Conservation (phyloP, 148 eudicot genomes). For the Vaccinium vitisidaea region DNA sequence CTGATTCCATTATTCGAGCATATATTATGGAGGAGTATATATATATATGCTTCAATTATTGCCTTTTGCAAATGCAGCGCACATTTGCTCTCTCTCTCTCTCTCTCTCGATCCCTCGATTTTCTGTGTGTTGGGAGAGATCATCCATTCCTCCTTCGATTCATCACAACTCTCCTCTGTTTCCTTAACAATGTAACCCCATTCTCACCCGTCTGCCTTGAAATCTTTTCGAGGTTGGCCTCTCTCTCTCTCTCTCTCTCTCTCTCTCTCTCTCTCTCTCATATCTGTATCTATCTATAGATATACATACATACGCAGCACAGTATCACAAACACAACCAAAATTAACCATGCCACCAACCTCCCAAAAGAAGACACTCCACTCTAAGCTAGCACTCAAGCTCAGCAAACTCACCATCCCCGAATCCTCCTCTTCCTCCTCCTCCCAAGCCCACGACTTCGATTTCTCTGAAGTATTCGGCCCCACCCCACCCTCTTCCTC, state of each 20-base stretch:
- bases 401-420: slow-evolving; percentile 67
- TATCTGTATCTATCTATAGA: background rate
- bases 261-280: background rate
- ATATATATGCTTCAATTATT: background rate
- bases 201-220: slow-evolving; percentile 21
- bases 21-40: background rate
- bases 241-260: background rate
- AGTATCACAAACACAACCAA: too few species aligned
- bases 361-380: slow-evolving; percentile 47
- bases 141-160: background rate
- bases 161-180: background rate
- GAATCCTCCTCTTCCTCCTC: slow-evolving; percentile 45
- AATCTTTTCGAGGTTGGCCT: slow-evolving; percentile 23
- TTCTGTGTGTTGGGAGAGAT: background rate
- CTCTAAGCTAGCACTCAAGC: slow-evolving; percentile 53
- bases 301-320: background rate
- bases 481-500: slow-evolving; percentile 32
- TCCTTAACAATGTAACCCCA: slow-evolving; percentile 21
- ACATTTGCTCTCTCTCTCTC: background rate
- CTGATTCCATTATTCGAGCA: too few species aligned
- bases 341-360: slow-evolving; percentile 33
- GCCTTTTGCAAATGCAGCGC: background rate
- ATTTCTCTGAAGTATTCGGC: slow-evolving; percentile 68
- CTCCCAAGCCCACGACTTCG: slow-evolving; percentile 42
- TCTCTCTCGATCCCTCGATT: background rate